These are phyloP conservation scores for Chimonanthus praecox DNA, from an alignment of 164 flowering plant species.

Conservation along the genomic window DNA sequence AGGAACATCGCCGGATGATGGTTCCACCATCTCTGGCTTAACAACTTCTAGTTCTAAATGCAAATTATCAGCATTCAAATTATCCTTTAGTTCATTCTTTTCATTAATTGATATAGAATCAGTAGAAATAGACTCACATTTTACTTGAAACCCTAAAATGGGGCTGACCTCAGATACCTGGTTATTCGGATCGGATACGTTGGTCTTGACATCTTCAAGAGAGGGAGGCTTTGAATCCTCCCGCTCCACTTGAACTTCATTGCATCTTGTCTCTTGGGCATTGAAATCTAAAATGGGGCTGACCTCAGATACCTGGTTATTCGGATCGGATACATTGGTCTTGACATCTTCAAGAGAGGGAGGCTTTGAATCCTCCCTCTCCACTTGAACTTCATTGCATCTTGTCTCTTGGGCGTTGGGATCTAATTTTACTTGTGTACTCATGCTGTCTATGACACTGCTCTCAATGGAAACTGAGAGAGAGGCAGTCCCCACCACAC, in stretches of 20 bases:
- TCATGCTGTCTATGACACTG: conserved; percentile 16
- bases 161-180: conserved; percentile 96
- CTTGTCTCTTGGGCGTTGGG: conserved; percentile 19
- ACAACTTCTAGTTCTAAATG: conserved; percentile 68
- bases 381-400: conserved; percentile 15
- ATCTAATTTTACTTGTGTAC: conserved; percentile 22
- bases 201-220: conserved; percentile 22
- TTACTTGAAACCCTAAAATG: conserved; percentile 75
- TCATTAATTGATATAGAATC: conserved; percentile 85
- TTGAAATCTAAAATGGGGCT: neutral
- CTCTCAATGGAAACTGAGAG: conserved; percentile 23
- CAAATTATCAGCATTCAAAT: conserved; percentile 86
- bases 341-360: neutral
- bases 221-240: conserved; percentile 22
- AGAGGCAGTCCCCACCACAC: conserved; percentile 14
- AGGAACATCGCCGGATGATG: conserved; percentile 55
- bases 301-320: neutral
- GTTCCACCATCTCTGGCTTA: conserved; percentile 68
- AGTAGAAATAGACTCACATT: conserved; percentile 88
- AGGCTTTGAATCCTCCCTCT: too few relatives aligned
- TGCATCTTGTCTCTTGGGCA: neutral
- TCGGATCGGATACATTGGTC: neutral
- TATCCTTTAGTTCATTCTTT: conserved; percentile 86
- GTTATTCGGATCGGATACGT: conserved; percentile 34
- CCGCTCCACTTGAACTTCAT: conserved; percentile 20